Percentiles rank a stretch among this genome's conserved stretches.
These are phyloP conservation scores for Fusarium tuaranense DNA, from an alignment of 2,329 filamentous ascomycete species.

Conservation along the genomic window DNA sequence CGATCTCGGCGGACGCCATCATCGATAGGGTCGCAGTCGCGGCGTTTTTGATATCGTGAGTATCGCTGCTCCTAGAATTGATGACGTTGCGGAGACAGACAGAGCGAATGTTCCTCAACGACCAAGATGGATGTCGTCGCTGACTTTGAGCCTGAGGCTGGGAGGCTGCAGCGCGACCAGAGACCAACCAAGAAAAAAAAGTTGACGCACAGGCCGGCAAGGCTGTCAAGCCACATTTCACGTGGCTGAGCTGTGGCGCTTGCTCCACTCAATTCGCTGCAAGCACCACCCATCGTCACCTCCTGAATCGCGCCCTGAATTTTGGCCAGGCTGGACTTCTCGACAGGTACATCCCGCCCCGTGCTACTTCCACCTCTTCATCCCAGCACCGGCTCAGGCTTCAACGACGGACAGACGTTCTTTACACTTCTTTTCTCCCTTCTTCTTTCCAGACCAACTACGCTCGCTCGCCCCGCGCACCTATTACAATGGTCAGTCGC, in stretches of 20 bases:
- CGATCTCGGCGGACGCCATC: constrained; percentile 61
- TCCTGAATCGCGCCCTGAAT: constrained; percentile 40
- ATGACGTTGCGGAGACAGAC: constrained; percentile 28
- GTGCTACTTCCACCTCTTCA: constrained; percentile 29
- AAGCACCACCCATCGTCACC: constrained; percentile 30
- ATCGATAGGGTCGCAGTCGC: constrained; percentile 16
- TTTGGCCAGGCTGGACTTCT: constrained; percentile 41
- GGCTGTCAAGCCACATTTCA: constrained; percentile 11
- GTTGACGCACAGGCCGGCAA: constrained; percentile 37
- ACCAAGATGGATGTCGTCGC: constrained; percentile 27
- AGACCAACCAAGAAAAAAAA: constrained; percentile 41
- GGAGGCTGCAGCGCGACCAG: constrained; percentile 22
- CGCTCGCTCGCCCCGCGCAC: constrained; percentile 34
- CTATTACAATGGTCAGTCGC: constrained; percentile 42
- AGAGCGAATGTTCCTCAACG: constrained; percentile 21
- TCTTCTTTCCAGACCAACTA: constrained; percentile 20
- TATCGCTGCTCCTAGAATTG: constrained; percentile 1
- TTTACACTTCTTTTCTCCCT: constrained; percentile 25
- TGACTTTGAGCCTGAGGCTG: constrained; percentile 25
- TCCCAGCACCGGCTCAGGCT: constrained; percentile 16
- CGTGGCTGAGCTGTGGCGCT: constrained; percentile 31
- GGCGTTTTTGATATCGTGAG: background rate
- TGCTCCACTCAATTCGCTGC: constrained; percentile 16
- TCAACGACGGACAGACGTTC: constrained; percentile 33
- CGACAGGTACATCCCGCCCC: constrained; percentile 25